Conservation (phyloP, 2,329 filamentous ascomycete species). For the Penicillium griseofulvum region DNA sequence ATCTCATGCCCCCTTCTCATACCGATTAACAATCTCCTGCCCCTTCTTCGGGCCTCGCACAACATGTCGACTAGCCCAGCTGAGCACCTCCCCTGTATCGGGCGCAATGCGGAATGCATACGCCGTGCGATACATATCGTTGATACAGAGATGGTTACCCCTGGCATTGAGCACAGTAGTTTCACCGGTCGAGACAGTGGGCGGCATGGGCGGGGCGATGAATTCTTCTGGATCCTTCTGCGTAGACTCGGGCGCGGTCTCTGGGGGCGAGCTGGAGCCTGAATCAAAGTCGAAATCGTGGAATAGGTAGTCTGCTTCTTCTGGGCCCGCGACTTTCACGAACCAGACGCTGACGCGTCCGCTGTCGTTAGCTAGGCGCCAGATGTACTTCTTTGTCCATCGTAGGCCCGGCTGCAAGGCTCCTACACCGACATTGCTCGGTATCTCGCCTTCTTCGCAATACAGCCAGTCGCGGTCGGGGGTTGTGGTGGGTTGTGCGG, state of each 20-base stretch:
- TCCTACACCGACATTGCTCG: slow-evolving; percentile 22
- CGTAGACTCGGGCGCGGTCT: neutral
- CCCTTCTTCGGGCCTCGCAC: slow-evolving; percentile 47
- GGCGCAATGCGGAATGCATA: slow-evolving; percentile 42
- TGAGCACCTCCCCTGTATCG: slow-evolving; percentile 34
- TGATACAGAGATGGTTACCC: slow-evolving; percentile 47
- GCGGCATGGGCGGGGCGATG: slow-evolving; percentile 27
- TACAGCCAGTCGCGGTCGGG: slow-evolving; percentile 38
- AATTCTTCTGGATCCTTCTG: slow-evolving; percentile 15
- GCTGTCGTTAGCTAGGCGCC: slow-evolving; percentile 32
- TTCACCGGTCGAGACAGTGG: slow-evolving; percentile 8
- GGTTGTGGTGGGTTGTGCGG: slow-evolving; percentile 16
- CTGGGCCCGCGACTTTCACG: slow-evolving; percentile 35
- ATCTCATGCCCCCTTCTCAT: slow-evolving; percentile 20
- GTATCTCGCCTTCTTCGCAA: slow-evolving; percentile 44
- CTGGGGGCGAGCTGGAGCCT: neutral
- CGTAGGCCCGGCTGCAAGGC: slow-evolving; percentile 25
- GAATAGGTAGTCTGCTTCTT: slow-evolving; percentile 45
- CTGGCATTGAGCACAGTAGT: slow-evolving; percentile 36
- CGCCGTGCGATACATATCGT: slow-evolving; percentile 47
- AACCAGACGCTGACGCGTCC: slow-evolving; percentile 46
- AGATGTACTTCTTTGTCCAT: slow-evolving; percentile 47
- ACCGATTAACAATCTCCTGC: slow-evolving; percentile 46
- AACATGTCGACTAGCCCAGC: slow-evolving; percentile 46
- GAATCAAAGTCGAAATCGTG: slow-evolving; percentile 41